Percentiles rank a stretch among this genome's conserved stretches.
Conservation (phyloP, 2,329 filamentous ascomycete genomes). For the Magnaporthiopsis incrustans region DNA sequence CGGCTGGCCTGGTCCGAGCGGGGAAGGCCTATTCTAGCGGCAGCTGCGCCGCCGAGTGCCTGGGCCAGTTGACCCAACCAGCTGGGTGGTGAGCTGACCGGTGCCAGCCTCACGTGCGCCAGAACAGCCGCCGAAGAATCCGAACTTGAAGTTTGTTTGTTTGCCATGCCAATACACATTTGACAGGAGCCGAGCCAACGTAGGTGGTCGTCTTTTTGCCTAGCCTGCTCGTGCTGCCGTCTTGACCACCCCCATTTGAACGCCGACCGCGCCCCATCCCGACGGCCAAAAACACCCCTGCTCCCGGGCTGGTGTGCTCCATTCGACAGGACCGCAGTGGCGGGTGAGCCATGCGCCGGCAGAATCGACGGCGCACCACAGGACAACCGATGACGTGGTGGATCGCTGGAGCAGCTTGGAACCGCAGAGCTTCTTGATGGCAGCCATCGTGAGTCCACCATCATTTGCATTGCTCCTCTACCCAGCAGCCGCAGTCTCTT, state of each 20-base stretch:
- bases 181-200: background rate
- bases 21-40: background rate
- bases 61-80: background rate
- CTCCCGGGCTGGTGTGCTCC: background rate
- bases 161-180: too few species aligned
- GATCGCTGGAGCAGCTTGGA: conserved; percentile 1
- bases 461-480: background rate
- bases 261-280: too few species aligned
- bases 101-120: background rate
- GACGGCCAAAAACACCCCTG: background rate
- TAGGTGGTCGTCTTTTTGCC: background rate
- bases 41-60: background rate
- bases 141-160: background rate
- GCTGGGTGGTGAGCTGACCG: background rate
- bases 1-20: background rate
- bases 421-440: conserved; percentile 15
- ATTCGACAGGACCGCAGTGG: background rate
- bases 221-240: too few species aligned
- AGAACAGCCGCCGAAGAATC: background rate
- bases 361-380: conserved; percentile 2
- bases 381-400: conserved; percentile 8
- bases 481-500: background rate
- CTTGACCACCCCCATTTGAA: too few species aligned
- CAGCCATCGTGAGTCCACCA: conserved; percentile 26
- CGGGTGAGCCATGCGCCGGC: background rate